A percentile compares a stretch with the other conserved stretches of the same genome.
Conservation (phyloP, 495 filamentous ascomycete species). For the Penicillium bialowiezense region DNA sequence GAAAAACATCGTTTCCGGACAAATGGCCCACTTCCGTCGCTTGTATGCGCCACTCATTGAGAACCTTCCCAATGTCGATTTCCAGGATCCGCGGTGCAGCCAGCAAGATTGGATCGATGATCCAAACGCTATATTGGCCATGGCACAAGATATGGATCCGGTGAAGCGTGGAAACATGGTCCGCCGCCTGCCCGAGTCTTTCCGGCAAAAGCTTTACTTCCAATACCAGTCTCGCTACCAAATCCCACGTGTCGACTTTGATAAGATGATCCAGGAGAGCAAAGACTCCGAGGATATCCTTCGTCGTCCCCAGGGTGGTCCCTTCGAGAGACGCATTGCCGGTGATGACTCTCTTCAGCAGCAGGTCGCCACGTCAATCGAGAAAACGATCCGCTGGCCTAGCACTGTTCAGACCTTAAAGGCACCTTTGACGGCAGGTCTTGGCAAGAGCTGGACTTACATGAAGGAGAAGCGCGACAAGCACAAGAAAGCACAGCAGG, state of each 20-base stretch:
- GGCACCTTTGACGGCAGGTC: constrained; percentile 71
- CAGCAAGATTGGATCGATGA: constrained; percentile 65
- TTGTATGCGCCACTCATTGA: constrained; percentile 87
- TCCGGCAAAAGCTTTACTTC: constrained; percentile 88
- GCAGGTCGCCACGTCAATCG: constrained; percentile 70
- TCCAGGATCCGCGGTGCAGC: constrained; percentile 65
- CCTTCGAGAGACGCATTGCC: constrained; percentile 83
- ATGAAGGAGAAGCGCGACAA: constrained; percentile 80
- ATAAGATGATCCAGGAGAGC: constrained; percentile 76
- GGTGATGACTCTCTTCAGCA: constrained; percentile 61
- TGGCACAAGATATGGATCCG: constrained; percentile 90
- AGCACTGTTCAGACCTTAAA: constrained; percentile 83
- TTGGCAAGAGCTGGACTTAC: constrained; percentile 68
- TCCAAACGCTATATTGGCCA: constrained; percentile 52
- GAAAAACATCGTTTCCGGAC: constrained; percentile 84
- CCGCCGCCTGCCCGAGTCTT: constrained; percentile 79
- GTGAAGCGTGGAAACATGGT: constrained; percentile 93
- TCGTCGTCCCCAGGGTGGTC: constrained; percentile 71
- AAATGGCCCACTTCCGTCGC: constrained; percentile 85
- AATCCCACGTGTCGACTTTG: constrained; percentile 79
- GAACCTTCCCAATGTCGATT: constrained; percentile 82
- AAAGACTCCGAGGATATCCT: constrained; percentile 60
- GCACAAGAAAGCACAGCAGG: constrained; percentile 36
- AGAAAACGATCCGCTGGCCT: constrained; percentile 86
- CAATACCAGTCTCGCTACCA: constrained; percentile 86